Base-by-base conservation (phyloP, 371 early-diverging fungal genomes). In the Syncephalis fuscata region DNA sequence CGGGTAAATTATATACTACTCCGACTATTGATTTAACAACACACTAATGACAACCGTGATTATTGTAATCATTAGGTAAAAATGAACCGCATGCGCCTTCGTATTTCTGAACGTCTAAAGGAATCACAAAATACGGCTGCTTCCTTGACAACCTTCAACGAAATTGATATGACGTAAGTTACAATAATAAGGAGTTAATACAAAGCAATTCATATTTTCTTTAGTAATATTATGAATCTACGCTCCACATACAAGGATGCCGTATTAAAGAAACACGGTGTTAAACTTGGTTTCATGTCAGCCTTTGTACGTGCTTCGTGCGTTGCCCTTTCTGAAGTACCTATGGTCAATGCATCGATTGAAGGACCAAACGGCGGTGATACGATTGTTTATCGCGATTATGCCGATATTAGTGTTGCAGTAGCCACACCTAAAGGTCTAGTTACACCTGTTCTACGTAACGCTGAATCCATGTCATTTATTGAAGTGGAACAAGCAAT, bases 351-450 rank as follows among this genome's bases (percentile, higher is more conserved):
- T 57, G 93, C 90, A 22, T 75, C 82, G 53, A 88, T 97, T 59
- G 87, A 86, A 50, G 80, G 78, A 24, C 68, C 74, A 22, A 62
- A 71, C 22, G 48, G 50, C 14, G 75, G 76, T 48, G 80, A 79
- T 54, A 80, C 83, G 40, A 74, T 92, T 44, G 82, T 94, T 36
- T 93, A 84, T 73, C 77, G 76, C 57, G 92, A 93, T 73, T 97
- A 76, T 59, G 82, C 88, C 51, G 97, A 97, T 66, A 74, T 97
- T 62, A 81, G 82, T 51, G 89, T 94, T 41, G 97, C 97, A 17
- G 97, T 97, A 46, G 86, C 97, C 25, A 97, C 97, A 2, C 95
- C 95, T 59, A 94, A 94, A 76, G 97, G 97, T 51, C 76, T 96
- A 25, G 95, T 96, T 38, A 96, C 97, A 20, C 97, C 97, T 22